These are phyloP conservation scores for Cetraspora pellucida DNA, from an alignment of 192 early-diverging fungal species.

Conservation along the genomic window DNA sequence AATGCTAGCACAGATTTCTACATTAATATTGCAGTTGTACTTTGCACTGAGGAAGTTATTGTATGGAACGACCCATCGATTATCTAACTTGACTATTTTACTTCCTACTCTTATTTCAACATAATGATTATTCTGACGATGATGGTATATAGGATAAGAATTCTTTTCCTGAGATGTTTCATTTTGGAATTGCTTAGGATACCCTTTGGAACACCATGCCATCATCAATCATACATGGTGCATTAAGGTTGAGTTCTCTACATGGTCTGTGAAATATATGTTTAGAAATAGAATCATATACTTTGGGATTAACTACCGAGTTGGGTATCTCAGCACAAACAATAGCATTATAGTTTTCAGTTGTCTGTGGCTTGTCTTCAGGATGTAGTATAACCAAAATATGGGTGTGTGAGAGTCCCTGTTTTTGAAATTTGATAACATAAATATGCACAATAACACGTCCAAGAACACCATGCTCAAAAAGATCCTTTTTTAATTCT, in stretches of 20 bases:
- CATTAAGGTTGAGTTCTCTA: not conserved
- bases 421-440: conserved; percentile 48
- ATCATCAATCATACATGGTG: conserved; percentile 45
- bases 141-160: conserved; percentile 38
- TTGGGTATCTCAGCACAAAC: conserved; percentile 42
- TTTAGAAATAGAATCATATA: conserved; percentile 21
- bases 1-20: conserved; percentile 38
- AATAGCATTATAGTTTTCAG: conserved; percentile 28
- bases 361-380: conserved; percentile 19
- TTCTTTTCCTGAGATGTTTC: conserved; percentile 17
- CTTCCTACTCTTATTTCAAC: not conserved
- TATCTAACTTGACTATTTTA: conserved; percentile 28
- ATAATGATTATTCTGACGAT: not conserved
- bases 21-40: conserved; percentile 44
- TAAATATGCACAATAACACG: conserved; percentile 35
- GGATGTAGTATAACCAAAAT: conserved; percentile 39
- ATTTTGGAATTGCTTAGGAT: conserved; percentile 9
- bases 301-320: not conserved
- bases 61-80: conserved; percentile 39
- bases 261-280: not conserved
- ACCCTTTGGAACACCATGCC: conserved; percentile 35
- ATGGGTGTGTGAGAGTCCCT: conserved; percentile 44
- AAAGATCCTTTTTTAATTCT: conserved; percentile 22
- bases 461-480: conserved; percentile 27
- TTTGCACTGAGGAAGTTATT: conserved; percentile 40